A percentile compares a stretch with the other conserved stretches of the same genome.
These are phyloP conservation scores for Leishmania braziliensis DNA, from an alignment of 208 protist genomes.

Conservation along the genomic window DNA sequence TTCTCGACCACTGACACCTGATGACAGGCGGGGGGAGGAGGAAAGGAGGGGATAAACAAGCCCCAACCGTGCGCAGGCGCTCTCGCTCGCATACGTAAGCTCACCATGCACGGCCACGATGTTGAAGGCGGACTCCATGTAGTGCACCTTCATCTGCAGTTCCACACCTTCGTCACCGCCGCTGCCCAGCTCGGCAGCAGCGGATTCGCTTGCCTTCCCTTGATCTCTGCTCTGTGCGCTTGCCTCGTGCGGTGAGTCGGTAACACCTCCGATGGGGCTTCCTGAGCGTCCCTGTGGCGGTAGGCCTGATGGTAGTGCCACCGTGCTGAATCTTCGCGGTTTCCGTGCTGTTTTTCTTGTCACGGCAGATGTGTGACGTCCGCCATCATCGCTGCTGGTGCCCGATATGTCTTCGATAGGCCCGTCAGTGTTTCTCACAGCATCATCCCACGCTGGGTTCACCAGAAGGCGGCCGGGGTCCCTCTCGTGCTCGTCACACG, in stretches of 20 bases:
- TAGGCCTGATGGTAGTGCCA: background rate
- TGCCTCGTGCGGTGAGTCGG: background rate
- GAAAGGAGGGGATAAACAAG: background rate
- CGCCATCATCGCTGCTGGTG: background rate
- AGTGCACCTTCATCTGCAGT: slow-evolving; percentile 29
- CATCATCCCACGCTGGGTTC: background rate
- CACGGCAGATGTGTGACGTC: background rate
- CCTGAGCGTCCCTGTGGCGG: background rate
- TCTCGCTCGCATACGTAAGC: slow-evolving; percentile 24
- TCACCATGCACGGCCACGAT: slow-evolving; percentile 33
- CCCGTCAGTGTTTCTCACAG: background rate
- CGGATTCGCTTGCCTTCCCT: background rate
- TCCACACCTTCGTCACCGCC: slow-evolving; percentile 18
- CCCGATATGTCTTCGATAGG: slow-evolving; percentile 2
- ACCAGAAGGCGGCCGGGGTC: background rate
- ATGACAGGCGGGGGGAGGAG: background rate
- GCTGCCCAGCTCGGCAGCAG: background rate
- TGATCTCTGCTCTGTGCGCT: background rate
- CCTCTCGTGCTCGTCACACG: background rate
- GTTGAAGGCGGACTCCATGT: slow-evolving; percentile 37
- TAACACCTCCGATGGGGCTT: no score
- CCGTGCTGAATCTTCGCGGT: background rate
- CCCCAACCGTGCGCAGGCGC: slow-evolving; percentile 23
- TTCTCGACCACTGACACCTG: background rate
- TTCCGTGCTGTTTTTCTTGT: background rate